Evolutionary conservation across 1,284 basidiomycete species (phyloP), one percentile per base, ranked within the genome.

Genomic region (Marasmius oreades): DNA sequence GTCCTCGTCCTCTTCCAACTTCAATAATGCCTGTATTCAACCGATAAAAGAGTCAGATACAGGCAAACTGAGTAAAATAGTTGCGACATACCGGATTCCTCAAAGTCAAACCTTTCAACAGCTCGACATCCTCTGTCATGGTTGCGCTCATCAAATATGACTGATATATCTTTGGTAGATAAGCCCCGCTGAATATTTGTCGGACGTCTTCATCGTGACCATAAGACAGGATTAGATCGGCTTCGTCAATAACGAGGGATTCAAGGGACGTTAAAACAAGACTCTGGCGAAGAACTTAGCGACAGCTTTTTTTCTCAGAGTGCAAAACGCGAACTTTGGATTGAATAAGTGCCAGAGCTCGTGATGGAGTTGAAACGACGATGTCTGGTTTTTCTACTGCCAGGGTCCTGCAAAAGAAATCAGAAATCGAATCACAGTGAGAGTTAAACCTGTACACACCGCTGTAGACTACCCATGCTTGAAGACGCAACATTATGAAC

Each of bases 71-170:
- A 10, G 11, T 5, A 39, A 51, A 51, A 24, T 2, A 28, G 42
- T 18, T 33, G 42, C 57, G 31, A 76, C 88, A 57, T 64, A 95
- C 94, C 3, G 95, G 95, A 72, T 89, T 93, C 44, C 93, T 81
- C 24, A 99, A 74, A 3, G 91, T 81, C 31, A 98, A 78, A 4
- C 93, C 93, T 70, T 97, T 96, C 56, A 99, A 77, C 60, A 86
- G 80, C 66, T 95, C 90, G 3, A 99, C 93, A 65, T 99, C 97
- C 63, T 95, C 91, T 18, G 94, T 95, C 85, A 99, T 90, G 0
- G 97, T 99, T 2, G 97, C 97, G 68, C 92, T 95, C 94, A 99
- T 98, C 50, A 99, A 77, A 71, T 96, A 96, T 7, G 92, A 93
- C 70, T 99, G 97, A 65, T 91, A 93, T 45, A 96, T 82, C 65